Conservation (phyloP, 2,329 filamentous ascomycete genomes). For the Corinectria fuckeliana region DNA sequence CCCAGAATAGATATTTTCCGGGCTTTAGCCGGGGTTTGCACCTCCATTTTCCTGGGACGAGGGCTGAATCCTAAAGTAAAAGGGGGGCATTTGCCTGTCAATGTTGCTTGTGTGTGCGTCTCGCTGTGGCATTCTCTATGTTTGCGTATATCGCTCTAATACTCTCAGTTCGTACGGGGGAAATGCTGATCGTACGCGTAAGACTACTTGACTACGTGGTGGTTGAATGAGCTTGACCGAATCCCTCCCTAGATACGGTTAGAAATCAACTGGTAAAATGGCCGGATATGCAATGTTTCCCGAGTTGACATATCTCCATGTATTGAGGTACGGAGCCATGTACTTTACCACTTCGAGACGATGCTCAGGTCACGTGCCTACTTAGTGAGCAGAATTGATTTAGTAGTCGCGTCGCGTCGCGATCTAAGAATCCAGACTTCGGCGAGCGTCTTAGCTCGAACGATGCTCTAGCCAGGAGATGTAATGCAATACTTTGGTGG, state of each 20-base stretch:
- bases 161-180: background rate
- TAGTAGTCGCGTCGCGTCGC: background rate
- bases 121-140: background rate
- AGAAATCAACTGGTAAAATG: background rate
- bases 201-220: background rate
- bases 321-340: background rate
- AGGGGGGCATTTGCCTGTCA: constrained; percentile 24
- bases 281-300: background rate
- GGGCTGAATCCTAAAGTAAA: constrained; percentile 45
- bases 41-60: constrained; percentile 31
- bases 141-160: background rate
- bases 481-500: background rate
- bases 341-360: background rate
- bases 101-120: background rate
- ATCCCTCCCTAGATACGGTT: background rate
- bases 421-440: background rate
- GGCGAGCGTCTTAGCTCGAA: background rate
- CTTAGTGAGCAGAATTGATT: background rate
- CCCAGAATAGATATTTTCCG: constrained; percentile 31
- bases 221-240: background rate
- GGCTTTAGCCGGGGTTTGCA: constrained; percentile 39
- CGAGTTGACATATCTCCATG: background rate
- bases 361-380: constrained; percentile 8
- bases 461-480: constrained; percentile 1
- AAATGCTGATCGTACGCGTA: background rate